phyloP scores from a whole-genome alignment of 805 yeast genomes.

The Yarrowia keelungensis region DNA sequence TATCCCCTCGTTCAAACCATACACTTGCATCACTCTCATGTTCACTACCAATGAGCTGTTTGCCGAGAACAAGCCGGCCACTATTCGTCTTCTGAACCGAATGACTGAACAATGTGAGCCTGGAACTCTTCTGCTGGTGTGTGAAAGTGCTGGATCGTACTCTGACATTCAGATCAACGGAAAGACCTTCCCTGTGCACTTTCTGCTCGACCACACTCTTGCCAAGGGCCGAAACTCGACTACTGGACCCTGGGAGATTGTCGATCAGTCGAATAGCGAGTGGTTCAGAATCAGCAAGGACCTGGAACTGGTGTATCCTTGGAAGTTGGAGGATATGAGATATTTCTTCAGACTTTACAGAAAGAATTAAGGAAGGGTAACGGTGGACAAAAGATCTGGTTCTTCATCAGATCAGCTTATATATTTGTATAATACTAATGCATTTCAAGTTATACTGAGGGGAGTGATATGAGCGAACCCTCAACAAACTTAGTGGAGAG shows the following conservation, averaged over 20 bases:
- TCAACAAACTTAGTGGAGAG: too few relatives aligned
- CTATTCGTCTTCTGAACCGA: constrained; percentile 64
- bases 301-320: constrained; percentile 57
- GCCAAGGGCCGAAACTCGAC: constrained; percentile 51
- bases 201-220: constrained; percentile 61
- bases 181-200: constrained; percentile 82
- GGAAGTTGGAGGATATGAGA: constrained; percentile 86
- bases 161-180: constrained; percentile 79
- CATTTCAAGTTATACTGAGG: not conserved
- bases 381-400: not conserved
- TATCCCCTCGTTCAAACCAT: constrained; percentile 46
- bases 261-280: constrained; percentile 71
- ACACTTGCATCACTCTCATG: constrained; percentile 69
- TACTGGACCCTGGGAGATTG: constrained; percentile 68
- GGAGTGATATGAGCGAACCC: too few relatives aligned
- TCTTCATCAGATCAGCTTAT: not conserved
- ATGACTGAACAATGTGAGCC: constrained; percentile 58
- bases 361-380: constrained; percentile 47
- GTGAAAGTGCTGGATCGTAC: constrained; percentile 91
- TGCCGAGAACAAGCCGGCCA: constrained; percentile 65
- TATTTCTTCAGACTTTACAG: constrained; percentile 79
- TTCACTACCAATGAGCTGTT: constrained; percentile 91
- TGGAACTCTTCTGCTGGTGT: constrained; percentile 69
- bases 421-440: constrained; percentile 9
- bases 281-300: constrained; percentile 74